Evolutionary conservation across 352 stramenopile species (phyloP).

Genomic region (Plasmopara viticola): DNA sequence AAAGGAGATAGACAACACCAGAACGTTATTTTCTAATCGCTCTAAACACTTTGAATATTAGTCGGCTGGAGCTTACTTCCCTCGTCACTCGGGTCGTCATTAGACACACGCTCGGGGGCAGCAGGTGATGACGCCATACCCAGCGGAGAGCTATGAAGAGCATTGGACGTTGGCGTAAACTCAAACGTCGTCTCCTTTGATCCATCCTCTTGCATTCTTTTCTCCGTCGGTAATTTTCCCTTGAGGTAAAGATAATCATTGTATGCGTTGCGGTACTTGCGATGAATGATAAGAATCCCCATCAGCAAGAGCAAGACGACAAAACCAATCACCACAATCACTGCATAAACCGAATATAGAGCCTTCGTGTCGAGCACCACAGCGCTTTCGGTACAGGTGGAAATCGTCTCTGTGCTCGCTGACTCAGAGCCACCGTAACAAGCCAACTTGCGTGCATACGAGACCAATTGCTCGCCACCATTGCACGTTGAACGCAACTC

Average conservation of each 20-base stretch:
- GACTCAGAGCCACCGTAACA: slow-evolving; percentile 53
- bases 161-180: slow-evolving; percentile 54
- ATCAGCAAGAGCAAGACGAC: slow-evolving; percentile 66
- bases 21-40: not conserved
- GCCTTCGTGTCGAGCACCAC: slow-evolving; percentile 65
- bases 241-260: slow-evolving; percentile 83
- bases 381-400: slow-evolving; percentile 53
- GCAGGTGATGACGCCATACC: slow-evolving; percentile 15
- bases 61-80: slow-evolving; percentile 31
- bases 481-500: slow-evolving; percentile 59
- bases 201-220: slow-evolving; percentile 45
- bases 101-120: slow-evolving; percentile 4
- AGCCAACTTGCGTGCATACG: slow-evolving; percentile 43
- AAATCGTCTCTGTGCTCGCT: slow-evolving; percentile 37
- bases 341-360: slow-evolving; percentile 69
- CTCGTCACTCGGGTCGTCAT: slow-evolving; percentile 25
- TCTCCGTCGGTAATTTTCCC: slow-evolving; percentile 57
- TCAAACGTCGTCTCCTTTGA: slow-evolving; percentile 74
- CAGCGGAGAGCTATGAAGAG: slow-evolving; percentile 41
- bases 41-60: slow-evolving; percentile 32
- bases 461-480: slow-evolving; percentile 48
- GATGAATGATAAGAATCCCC: slow-evolving; percentile 58
- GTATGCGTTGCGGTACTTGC: slow-evolving; percentile 74
- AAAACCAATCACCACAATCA: slow-evolving; percentile 51
- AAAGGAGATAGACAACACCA: too few relatives aligned